Percentiles rank a stretch among this genome's conserved stretches.
These are phyloP conservation scores for Eucalyptus curtisii DNA, from an alignment of 345 rosid species.

Conservation along the genomic window DNA sequence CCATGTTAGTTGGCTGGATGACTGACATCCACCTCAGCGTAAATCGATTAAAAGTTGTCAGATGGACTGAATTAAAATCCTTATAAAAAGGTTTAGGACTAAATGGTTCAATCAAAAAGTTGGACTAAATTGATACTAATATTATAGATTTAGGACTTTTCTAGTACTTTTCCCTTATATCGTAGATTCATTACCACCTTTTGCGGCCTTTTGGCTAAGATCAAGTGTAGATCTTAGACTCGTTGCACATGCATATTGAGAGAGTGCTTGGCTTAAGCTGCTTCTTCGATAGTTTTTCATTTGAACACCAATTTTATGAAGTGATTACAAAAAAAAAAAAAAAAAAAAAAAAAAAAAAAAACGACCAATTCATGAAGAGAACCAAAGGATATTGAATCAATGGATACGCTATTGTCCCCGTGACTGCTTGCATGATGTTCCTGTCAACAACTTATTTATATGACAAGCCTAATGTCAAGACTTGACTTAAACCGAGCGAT, in stretches of 20 bases:
- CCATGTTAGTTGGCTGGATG: accelerated
- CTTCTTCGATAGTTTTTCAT: neutral
- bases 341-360: neutral
- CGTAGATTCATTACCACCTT: accelerated
- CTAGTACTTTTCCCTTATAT: neutral
- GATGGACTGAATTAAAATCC: too few species aligned
- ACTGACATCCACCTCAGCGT: accelerated
- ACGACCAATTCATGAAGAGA: neutral
- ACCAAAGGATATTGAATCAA: neutral
- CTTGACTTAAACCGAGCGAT: neutral
- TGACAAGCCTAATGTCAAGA: neutral
- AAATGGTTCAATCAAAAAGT: too few species aligned
- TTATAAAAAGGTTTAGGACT: too few species aligned
- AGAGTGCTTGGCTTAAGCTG: neutral
- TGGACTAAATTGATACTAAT: too few species aligned
- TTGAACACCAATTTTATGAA: neutral
- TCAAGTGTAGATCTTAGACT: neutral
- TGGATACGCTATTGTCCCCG: neutral
- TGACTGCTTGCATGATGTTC: neutral
- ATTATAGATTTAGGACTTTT: too few species aligned
- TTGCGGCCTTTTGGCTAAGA: neutral
- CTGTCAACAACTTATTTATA: neutral
- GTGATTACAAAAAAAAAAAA: neutral
- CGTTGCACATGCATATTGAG: neutral
- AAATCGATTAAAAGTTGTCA: too few species aligned